Evolutionary conservation across 108 stramenopile species (phyloP).

Genomic region (Cyclostephanos invisitatus): DNA sequence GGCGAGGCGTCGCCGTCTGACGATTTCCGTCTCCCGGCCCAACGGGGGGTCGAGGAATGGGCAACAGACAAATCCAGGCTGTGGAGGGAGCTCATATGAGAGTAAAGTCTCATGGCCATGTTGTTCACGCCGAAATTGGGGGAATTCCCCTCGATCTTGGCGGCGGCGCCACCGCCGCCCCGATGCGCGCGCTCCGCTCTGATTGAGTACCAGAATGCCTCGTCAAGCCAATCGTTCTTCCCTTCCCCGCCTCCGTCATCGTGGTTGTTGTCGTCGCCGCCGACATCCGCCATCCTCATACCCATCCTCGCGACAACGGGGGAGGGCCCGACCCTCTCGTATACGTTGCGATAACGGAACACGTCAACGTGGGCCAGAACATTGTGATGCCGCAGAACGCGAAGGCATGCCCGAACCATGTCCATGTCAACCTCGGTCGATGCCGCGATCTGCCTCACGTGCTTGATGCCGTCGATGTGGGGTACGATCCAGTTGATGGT

Average conservation of each 20-base stretch:
- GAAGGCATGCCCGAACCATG: slow-evolving; percentile 79
- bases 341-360: slow-evolving; percentile 90
- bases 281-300: neutral
- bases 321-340: slow-evolving; percentile 68
- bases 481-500: slow-evolving; percentile 88
- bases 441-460: slow-evolving; percentile 75
- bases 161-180: neutral
- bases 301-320: slow-evolving; percentile 39
- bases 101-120: slow-evolving; percentile 4
- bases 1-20: neutral
- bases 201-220: slow-evolving; percentile 46
- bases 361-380: slow-evolving; percentile 83
- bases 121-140: slow-evolving; percentile 6
- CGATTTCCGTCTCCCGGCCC: neutral
- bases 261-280: too few species aligned
- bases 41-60: neutral
- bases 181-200: slow-evolving; percentile 16
- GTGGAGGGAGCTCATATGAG: slow-evolving; percentile 20
- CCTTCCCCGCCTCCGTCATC: neutral
- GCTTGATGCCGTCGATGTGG: slow-evolving; percentile 87
- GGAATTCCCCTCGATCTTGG: slow-evolving; percentile 8
- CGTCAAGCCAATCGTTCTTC: slow-evolving; percentile 36
- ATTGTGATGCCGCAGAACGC: slow-evolving; percentile 82
- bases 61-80: slow-evolving; percentile 14
- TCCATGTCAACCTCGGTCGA: slow-evolving; percentile 89